Evolutionary conservation across 2,329 filamentous ascomycete genomes (phyloP), one percentile per base, ranked within the genome.

Genomic region (Pseudogymnoascus sp.): DNA sequence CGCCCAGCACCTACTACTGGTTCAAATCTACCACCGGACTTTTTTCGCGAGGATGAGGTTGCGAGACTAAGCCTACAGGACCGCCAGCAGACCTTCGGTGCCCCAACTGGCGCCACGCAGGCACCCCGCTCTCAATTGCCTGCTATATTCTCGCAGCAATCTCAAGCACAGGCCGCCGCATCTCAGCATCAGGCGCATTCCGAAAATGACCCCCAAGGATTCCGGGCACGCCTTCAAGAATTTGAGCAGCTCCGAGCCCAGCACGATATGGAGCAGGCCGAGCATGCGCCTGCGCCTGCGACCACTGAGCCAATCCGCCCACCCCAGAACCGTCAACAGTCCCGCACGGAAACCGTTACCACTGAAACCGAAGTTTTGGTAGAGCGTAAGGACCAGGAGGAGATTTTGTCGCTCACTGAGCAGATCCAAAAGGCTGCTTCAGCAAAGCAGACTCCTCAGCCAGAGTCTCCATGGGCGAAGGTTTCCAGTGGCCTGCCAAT

Each of bases 201-300:
- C 36, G 50, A 80, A 81, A 62, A 77, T 87, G 85, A 88, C 65
- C 68, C 77, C 0, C 81, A 86, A 69, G 85, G 84, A 0, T 87
- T 86, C 68, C 81, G 81, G 63, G 69, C 71, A 38, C 87, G 93
- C 53, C 81, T 97, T 18, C 85, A 89, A 68, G 89, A 97, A 72
- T 97, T 97, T 73, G 86, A 96, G 69, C 84, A 89, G 31, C 78
- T 95, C 60, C 84, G 90, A 69, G 84, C 88, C n/a, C 84, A 90
- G 71, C 84, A 88, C 64, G 90, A 93, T 64, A 79, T 82, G 7
- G 78, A 79, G 37, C 74, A 78, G 62, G 70, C 71, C 16, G 28
- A 18, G 38, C 8, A 56, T 16, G 65, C 68, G 60, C 64, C 69
- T 28, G 46, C 61, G 4, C 63, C 65, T 14, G 78, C 82, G 60